A percentile compares a stretch with the other conserved stretches of the same genome.
phyloP scores from a whole-genome alignment of 2,329 filamentous ascomycete species.

The Trichoderma citrinoviride region DNA sequence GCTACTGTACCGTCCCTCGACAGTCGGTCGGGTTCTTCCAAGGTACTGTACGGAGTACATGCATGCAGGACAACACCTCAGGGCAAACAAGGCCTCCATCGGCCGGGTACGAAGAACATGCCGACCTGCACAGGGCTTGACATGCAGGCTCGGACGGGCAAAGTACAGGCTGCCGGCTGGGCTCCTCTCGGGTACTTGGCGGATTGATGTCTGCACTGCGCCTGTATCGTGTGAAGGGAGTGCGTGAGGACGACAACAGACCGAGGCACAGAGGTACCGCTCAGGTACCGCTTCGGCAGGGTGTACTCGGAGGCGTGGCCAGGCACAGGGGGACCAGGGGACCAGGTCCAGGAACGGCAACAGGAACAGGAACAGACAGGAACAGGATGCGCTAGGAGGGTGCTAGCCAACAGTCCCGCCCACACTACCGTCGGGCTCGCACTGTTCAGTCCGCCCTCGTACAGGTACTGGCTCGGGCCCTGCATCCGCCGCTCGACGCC shows the following conservation, averaged over 20 bases:
- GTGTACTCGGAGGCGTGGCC: not conserved
- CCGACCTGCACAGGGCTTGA: not conserved
- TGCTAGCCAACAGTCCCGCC: not conserved
- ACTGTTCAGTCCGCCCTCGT: too few species aligned
- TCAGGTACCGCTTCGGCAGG: not conserved
- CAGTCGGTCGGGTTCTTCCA: too few species aligned
- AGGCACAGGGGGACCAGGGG: not conserved
- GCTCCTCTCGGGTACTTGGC: not conserved
- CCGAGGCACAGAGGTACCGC: not conserved
- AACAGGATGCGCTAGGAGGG: not conserved
- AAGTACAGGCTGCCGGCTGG: not conserved
- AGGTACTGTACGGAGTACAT: too few species aligned
- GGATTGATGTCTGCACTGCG: not conserved
- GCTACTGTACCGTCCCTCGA: too few species aligned
- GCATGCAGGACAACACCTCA: not conserved
- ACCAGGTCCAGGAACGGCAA: not conserved
- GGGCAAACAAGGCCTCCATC: too few species aligned
- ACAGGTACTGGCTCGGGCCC: conserved; percentile 9
- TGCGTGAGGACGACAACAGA: not conserved
- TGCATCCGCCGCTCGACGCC: conserved; percentile 21
- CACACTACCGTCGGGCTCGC: not conserved
- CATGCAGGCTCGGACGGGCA: not conserved
- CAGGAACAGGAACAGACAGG: not conserved
- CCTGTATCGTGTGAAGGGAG: not conserved
- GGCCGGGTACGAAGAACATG: too few species aligned